Conservation (phyloP, 805 yeast species). For the Nakazawaea sp. region DNA sequence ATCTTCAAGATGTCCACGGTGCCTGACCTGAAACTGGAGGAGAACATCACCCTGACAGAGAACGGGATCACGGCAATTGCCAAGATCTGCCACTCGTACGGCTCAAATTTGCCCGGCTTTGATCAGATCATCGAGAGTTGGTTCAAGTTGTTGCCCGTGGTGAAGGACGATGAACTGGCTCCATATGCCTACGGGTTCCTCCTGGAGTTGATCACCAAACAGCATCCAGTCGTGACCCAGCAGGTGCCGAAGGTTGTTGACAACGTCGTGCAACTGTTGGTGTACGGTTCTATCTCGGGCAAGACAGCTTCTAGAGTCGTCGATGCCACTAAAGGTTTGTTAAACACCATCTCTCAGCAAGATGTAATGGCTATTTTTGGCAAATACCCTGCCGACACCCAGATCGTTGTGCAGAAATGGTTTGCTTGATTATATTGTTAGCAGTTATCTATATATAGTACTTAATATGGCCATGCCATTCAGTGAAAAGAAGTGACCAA, state of each 20-base stretch:
- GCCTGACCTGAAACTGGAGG: slow-evolving; percentile 83
- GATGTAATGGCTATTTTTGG: slow-evolving; percentile 61
- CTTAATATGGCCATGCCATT: no score
- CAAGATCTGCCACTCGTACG: slow-evolving; percentile 63
- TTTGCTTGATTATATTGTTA: no score
- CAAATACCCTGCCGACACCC: slow-evolving; percentile 54
- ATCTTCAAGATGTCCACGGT: slow-evolving; percentile 65
- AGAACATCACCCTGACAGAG: slow-evolving; percentile 82
- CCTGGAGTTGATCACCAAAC: slow-evolving; percentile 59
- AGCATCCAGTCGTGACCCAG: slow-evolving; percentile 49
- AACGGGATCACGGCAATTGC: slow-evolving; percentile 79
- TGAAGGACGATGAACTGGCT: slow-evolving; percentile 85
- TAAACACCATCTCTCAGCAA: slow-evolving; percentile 59
- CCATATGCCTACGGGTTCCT: slow-evolving; percentile 74
- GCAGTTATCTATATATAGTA: no score
- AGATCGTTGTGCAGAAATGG: slow-evolving; percentile 54
- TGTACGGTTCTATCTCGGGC: slow-evolving; percentile 61
- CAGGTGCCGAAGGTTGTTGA: slow-evolving; percentile 60
- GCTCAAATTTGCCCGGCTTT: slow-evolving; percentile 50
- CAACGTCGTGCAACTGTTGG: slow-evolving; percentile 65
- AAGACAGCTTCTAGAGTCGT: slow-evolving; percentile 64
- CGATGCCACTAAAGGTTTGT: slow-evolving; percentile 52
- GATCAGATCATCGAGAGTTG: slow-evolving; percentile 64
- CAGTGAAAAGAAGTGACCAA: no score
- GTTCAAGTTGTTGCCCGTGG: slow-evolving; percentile 76